Evolutionary conservation across 2,329 filamentous ascomycete species (phyloP).

Genomic region (Phialophora tarda): DNA sequence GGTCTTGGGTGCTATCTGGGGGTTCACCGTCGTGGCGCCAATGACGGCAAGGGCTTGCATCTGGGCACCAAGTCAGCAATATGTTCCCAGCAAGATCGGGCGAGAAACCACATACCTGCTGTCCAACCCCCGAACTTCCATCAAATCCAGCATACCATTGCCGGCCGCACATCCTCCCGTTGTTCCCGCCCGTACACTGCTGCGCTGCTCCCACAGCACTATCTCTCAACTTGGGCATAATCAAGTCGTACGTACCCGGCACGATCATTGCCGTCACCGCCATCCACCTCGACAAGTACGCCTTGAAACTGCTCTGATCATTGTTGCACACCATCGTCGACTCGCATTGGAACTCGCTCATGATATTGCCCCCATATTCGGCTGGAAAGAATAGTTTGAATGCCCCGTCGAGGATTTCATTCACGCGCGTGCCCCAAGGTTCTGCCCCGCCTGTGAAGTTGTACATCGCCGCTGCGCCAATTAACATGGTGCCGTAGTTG

Average conservation of each 20-base stretch:
- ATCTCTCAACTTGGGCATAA: slow-evolving; percentile 63
- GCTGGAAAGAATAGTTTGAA: slow-evolving; percentile 58
- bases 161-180: slow-evolving; percentile 67
- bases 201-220: slow-evolving; percentile 66
- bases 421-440: slow-evolving; percentile 63
- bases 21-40: slow-evolving; percentile 63
- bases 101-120: slow-evolving; percentile 54
- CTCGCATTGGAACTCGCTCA: slow-evolving; percentile 73
- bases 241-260: slow-evolving; percentile 61
- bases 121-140: slow-evolving; percentile 66
- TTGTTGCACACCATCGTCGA: slow-evolving; percentile 64
- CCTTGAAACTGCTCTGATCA: slow-evolving; percentile 77
- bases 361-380: slow-evolving; percentile 56
- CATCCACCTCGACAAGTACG: slow-evolving; percentile 71
- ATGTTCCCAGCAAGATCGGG: background rate
- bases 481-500: slow-evolving; percentile 65
- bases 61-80: slow-evolving; percentile 25
- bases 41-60: slow-evolving; percentile 70
- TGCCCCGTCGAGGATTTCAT: slow-evolving; percentile 60
- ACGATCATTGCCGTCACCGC: slow-evolving; percentile 66
- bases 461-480: slow-evolving; percentile 71
- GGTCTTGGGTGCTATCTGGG: slow-evolving; percentile 57
- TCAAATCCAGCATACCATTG: slow-evolving; percentile 66
- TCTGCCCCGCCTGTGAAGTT: slow-evolving; percentile 62
- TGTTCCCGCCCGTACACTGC: slow-evolving; percentile 66